Conservation (phyloP, 257 asterid genomes). For the Solanum verrucosum region DNA sequence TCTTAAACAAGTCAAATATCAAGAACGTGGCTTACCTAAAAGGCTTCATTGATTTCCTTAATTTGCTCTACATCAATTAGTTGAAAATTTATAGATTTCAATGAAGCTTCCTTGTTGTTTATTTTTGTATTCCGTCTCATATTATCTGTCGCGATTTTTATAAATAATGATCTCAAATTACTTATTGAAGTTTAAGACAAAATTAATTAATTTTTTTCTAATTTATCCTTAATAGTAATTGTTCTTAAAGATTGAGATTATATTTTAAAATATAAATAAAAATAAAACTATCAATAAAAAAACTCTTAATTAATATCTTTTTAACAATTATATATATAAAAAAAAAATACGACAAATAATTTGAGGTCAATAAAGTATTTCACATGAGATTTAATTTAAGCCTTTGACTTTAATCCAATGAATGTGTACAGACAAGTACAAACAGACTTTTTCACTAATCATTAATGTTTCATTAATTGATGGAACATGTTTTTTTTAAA, state of each 20-base stretch:
- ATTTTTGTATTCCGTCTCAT: neutral
- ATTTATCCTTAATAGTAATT: neutral
- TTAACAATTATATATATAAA: neutral
- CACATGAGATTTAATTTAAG: neutral
- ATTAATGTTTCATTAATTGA: neutral
- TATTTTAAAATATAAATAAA: too few relatives aligned
- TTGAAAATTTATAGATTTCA: conserved; percentile 15
- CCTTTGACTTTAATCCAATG: neutral
- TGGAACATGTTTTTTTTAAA: neutral
- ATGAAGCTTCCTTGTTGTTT: neutral
- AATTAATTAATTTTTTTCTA: neutral
- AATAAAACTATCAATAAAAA: neutral
- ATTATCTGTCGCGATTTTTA: neutral
- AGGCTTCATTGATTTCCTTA: conserved; percentile 27
- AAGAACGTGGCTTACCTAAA: neutral
- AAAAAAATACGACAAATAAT: neutral
- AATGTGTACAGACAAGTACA: conserved; percentile 2
- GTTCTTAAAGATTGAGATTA: neutral
- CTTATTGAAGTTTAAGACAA: neutral
- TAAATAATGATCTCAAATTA: neutral
- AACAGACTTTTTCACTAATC: neutral
- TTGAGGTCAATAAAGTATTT: neutral
- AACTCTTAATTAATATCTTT: neutral
- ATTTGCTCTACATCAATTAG: conserved; percentile 15
- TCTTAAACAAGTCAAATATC: neutral